Evolutionary conservation across 768 basidiomycete genomes (phyloP), one percentile per base, ranked within the genome.

Genomic region (Suillus alpinus): DNA sequence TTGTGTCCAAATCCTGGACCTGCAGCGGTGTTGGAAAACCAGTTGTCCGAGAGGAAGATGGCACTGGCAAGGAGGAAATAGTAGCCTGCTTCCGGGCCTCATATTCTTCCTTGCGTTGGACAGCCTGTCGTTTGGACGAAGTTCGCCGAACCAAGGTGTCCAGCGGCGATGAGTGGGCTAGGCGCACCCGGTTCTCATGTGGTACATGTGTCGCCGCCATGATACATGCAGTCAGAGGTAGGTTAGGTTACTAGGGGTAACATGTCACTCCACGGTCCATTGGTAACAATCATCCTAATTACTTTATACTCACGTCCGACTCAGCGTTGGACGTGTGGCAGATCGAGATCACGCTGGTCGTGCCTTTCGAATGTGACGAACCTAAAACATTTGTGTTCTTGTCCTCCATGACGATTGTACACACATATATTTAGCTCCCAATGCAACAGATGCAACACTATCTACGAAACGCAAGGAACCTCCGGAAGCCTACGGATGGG

Each of bases 61-160:
- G 37, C 3, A 39, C 53, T 39, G 37, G 53, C 3, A 7, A 39
- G 6, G 16, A 59, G 37, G 39, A 29, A 61, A 29, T 16, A 49
- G 18, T 18, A 9, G 44, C 16, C 10, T 57, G 57, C 23, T n/a
- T n/a, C 18, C 31, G 37, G 14, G 56, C 26, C 7, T 18, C 31
- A 9, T 36, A 3, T 26, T 52, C 34, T 37, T 62, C 56, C 16
- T 51, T 62, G 10, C 59, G 64, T 49, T 55, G 63, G 44, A 49
- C n/a, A 36, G 32, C 63, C 40, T 59, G 61, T 64, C 76, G 78
- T 67, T 72, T 79, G 65, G 76, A 76, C 29, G 87, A 87, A 8
- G 85, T 79, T 58, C 76, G 75, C 60, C 82, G 79, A 58, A 82
- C 83, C 52, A 89, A 80, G 3, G 80, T 75, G 43, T 85, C 81